Base-by-base conservation (phyloP, 305 asterid species). In the Petunia hybrid region DNA sequence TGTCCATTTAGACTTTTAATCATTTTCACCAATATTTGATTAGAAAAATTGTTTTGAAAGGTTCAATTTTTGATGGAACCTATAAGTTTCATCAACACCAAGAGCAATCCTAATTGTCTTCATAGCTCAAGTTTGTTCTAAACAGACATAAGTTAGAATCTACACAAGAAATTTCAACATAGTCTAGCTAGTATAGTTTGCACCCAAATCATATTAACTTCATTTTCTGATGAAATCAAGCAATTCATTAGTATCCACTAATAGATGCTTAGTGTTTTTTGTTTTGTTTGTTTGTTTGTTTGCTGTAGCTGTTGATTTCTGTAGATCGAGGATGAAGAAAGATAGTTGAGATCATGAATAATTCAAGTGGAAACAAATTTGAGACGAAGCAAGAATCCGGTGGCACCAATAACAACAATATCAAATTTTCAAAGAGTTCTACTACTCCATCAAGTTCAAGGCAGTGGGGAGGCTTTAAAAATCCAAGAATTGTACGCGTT, bases 401-500 rank as follows among this genome's bases (percentile, higher is more conserved):
- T n/a, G 1, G 56, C n/a, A 85, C 42, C 12, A 63, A 66, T n/a
- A 35, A 57, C 16, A 66, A 2, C 66, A 83, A 77, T 3, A 8
- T 1, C 56, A 3, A 48, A 48, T 48, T 48, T 48, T 48, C 56
- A 48, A 2, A 39, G 2, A 31, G n/a, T n/a, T 62, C 78, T 8
- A 6, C 66, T 6, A 43, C 84, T 6, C 56, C 87, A 57, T 59
- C 97, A 35, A 76, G 88, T 40, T 86, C 95, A 81, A 90, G 95
- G 76, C 89, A 89, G 57, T 92, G 95, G 97, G 83, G 88, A 70
- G 85, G 78, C 80, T 87, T 88, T 80, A 88, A 85, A 67, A 92
- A 92, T 57, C 97, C 97, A 38, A 88, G 97, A 85, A 91, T 92
- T 5, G 95, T 91, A 0, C 86, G 92, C 0, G 97, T 89, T 16